Evolutionary conservation across 2,329 filamentous ascomycete species (phyloP), one percentile per base, ranked within the genome.

Genomic region (Paraphoma chrysanthemicola): DNA sequence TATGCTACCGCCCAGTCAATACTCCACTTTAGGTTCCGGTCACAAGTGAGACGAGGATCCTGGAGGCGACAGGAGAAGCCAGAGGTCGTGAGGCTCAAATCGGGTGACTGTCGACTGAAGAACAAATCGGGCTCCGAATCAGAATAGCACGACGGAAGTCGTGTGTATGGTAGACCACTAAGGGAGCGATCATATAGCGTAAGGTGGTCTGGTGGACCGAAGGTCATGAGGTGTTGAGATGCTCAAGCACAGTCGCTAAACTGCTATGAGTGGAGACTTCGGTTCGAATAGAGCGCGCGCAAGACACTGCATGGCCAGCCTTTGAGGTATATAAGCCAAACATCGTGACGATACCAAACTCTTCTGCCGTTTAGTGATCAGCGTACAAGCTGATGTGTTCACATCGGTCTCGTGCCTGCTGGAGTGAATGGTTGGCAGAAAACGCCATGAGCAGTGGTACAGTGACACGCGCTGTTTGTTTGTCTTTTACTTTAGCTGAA

Each of bases 1-100:
- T 74, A 78, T 23, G 78, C 78, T 4, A 77, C 77, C 12, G 78
- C 78, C 62, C 76, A 80, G 30, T 79, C 76, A 14, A 78, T 70
- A 17, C 70, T 75, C 78, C 78, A 80, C 4, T 71, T 73, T 6
- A 78, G 57, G 46, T 68, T 66, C 10, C 60, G 56, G 5, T 68
- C 60, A 50, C 64, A 69, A 46, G 54, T 61, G 3, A 66, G 14
- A 28, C 50, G 49, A 6, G 64, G 66, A 49, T 73, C 63, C n/a
- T 62, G 58, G 12, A 74, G 60, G 18, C 53, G 63, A 6, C 55
- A 23, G n/a, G 51, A 47, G 6, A 44, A 17, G 30, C 44, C 60
- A 18, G 55, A 36, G 8, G 56, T n/a, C 42, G n/a, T 23, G 53
- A 33, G n/a, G 59, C 28, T 18, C 55, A 47, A 18, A 47, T 28